Conservation (phyloP, 1,139 yeast genomes). For the Pichia sp. region DNA sequence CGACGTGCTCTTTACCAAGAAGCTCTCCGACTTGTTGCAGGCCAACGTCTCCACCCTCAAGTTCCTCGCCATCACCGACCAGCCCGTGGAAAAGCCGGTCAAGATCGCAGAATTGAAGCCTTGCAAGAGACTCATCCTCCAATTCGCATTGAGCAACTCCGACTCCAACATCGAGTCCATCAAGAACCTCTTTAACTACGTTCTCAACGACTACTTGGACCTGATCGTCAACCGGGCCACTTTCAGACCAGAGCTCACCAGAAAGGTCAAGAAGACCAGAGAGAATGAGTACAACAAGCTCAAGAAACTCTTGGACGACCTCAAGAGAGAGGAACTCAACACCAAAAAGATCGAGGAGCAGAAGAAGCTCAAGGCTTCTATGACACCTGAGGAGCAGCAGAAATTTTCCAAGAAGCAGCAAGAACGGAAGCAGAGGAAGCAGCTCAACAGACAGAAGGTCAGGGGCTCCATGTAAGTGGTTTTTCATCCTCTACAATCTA, state of each 20-base stretch:
- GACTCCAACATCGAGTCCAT: constrained; percentile 45
- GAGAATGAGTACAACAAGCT: constrained; percentile 64
- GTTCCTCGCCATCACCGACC: constrained; percentile 77
- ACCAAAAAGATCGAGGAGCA: constrained; percentile 66
- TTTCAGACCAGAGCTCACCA: constrained; percentile 64
- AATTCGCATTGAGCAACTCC: constrained; percentile 46
- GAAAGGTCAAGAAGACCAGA: constrained; percentile 66
- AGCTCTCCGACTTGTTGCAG: constrained; percentile 45
- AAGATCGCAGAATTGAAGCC: constrained; percentile 49
- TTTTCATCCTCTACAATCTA: neutral
- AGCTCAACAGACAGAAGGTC: constrained; percentile 31
- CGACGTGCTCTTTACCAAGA: constrained; percentile 54
- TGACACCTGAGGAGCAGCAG: constrained; percentile 69
- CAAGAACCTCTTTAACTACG: constrained; percentile 36
- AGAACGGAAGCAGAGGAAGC: constrained; percentile 36
- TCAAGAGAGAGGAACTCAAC: constrained; percentile 63
- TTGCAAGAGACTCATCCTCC: constrained; percentile 50
- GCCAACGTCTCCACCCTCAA: constrained; percentile 54
- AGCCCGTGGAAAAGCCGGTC: constrained; percentile 64
- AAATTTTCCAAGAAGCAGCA: constrained; percentile 70
- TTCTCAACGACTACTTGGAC: constrained; percentile 32
- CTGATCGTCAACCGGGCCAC: constrained; percentile 34
- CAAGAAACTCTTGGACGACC: constrained; percentile 53
- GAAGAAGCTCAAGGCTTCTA: constrained; percentile 54
- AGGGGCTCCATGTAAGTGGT: constrained; percentile 21